These are phyloP conservation scores for Dioscorea alata DNA, from an alignment of 106 monocot genomes.

Conservation along the genomic window DNA sequence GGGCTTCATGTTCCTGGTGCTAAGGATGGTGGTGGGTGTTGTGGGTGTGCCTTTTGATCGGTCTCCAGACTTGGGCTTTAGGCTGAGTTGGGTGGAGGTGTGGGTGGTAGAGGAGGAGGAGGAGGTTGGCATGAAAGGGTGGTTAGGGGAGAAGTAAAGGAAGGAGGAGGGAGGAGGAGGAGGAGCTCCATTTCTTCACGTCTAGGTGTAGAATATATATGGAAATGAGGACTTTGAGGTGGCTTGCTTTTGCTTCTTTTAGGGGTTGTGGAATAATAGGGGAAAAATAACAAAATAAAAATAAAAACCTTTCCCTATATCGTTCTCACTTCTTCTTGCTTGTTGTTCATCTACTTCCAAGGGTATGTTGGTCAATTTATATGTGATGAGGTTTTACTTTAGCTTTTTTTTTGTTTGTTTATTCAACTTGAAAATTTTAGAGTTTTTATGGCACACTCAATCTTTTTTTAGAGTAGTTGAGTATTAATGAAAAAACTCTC, in stretches of 20 bases:
- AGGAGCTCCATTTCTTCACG: slow-evolving; percentile 6
- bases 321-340: too few species aligned
- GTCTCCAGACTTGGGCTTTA: neutral
- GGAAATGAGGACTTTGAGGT: neutral
- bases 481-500: too few species aligned
- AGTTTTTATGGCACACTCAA: too few species aligned
- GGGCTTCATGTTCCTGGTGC: neutral
- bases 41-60: too few species aligned
- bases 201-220: slow-evolving; percentile 1
- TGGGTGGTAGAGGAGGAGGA: slow-evolving; percentile 7
- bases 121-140: slow-evolving; percentile 11
- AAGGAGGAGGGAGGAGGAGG: neutral
- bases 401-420: neutral
- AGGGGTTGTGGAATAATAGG: too few species aligned
- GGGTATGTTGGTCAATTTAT: too few species aligned
- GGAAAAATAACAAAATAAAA: too few species aligned
- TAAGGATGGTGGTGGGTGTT: neutral
- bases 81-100: neutral
- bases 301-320: too few species aligned
- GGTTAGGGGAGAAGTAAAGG: neutral
- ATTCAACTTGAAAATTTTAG: too few species aligned
- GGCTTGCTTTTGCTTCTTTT: too few species aligned
- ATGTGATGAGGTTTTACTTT: neutral
- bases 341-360: too few species aligned
- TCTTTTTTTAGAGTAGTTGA: too few species aligned